A percentile compares a stretch with the other conserved stretches of the same genome.
Conservation (phyloP, 2,329 filamentous ascomycete genomes). For the Acephala macrosclerotiorum region DNA sequence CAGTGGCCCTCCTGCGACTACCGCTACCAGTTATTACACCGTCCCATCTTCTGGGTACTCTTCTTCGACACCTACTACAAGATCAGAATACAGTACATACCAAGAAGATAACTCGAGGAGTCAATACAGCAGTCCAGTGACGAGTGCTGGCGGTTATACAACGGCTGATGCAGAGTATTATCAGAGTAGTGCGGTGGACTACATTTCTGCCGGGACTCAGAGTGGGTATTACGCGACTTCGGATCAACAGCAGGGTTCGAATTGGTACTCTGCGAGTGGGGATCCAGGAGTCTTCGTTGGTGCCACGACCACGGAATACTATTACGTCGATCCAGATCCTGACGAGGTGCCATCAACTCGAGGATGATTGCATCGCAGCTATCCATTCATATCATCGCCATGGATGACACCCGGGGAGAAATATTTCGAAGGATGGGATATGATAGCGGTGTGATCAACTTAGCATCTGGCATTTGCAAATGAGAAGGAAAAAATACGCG, state of each 20-base stretch:
- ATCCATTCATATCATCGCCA: background rate
- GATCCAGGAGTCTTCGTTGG: slow-evolving; percentile 33
- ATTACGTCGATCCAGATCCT: slow-evolving; percentile 30
- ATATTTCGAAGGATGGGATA: background rate
- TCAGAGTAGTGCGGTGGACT: slow-evolving; percentile 25
- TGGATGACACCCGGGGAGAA: background rate
- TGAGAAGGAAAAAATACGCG: background rate
- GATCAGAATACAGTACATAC: slow-evolving; percentile 25
- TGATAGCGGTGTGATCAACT: background rate
- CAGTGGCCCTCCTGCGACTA: slow-evolving; percentile 17
- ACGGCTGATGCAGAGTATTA: slow-evolving; percentile 25
- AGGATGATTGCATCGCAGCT: background rate
- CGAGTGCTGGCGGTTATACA: slow-evolving; percentile 20
- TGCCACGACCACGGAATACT: slow-evolving; percentile 28
- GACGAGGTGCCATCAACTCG: slow-evolving; percentile 2
- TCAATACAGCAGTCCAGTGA: slow-evolving; percentile 17
- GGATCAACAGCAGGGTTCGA: slow-evolving; percentile 12
- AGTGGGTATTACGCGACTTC: slow-evolving; percentile 28
- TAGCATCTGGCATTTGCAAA: background rate
- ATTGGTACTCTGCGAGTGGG: slow-evolving; percentile 28
- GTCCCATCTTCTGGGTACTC: slow-evolving; percentile 21
- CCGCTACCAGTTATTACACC: slow-evolving; percentile 22
- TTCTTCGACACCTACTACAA: slow-evolving; percentile 19
- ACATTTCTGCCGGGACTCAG: slow-evolving; percentile 16
- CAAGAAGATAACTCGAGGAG: slow-evolving; percentile 13